These are phyloP conservation scores for Mycena albidolilacea DNA, from an alignment of 768 basidiomycete genomes.

Conservation along the genomic window DNA sequence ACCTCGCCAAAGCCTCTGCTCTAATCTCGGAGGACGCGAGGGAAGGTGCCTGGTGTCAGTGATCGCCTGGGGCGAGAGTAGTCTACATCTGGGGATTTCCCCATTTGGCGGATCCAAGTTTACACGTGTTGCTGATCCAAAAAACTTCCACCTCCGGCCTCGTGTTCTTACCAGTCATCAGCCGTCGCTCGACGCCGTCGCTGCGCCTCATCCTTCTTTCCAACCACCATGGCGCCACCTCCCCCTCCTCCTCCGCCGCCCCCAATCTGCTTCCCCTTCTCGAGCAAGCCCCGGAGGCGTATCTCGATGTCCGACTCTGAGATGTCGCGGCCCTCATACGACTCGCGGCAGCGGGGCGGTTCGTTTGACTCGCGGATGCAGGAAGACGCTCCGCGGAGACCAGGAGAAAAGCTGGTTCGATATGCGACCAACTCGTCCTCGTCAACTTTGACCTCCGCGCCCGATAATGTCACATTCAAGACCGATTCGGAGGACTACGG, in stretches of 20 bases:
- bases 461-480: slow-evolving; percentile 69
- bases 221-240: slow-evolving; percentile 62
- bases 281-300: slow-evolving; percentile 63
- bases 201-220: slow-evolving; percentile 42
- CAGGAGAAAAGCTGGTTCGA: slow-evolving; percentile 53
- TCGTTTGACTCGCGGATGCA: slow-evolving; percentile 40
- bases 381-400: slow-evolving; percentile 36
- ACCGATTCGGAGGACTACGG: slow-evolving; percentile 77
- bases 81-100: neutral
- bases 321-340: slow-evolving; percentile 36
- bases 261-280: slow-evolving; percentile 75
- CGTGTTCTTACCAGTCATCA: slow-evolving; percentile 29
- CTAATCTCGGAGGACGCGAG: slow-evolving; percentile 13
- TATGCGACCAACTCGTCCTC: slow-evolving; percentile 62
- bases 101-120: slow-evolving; percentile 12
- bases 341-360: slow-evolving; percentile 25
- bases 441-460: slow-evolving; percentile 57
- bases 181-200: slow-evolving; percentile 14
- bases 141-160: slow-evolving; percentile 19
- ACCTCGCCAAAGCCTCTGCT: neutral
- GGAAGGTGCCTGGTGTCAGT: slow-evolving; percentile 5
- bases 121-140: slow-evolving; percentile 33
- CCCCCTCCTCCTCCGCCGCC: slow-evolving; percentile 68
- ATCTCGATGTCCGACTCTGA: slow-evolving; percentile 64
- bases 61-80: neutral